Evolutionary conservation across 306 rosid genomes (phyloP).

Genomic region (cucumber (Cucumis sativus)): Cucumber_9930_V3 NC_026657.2:28685001-28685500

Average conservation of each 20-base stretch:
- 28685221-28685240: too few relatives aligned
- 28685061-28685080: not conserved
- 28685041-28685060: not conserved
- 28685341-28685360: not conserved
- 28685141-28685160: not conserved
- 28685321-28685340: not conserved
- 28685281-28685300: too few relatives aligned
- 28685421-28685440: not conserved
- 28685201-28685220: too few relatives aligned
- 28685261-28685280: too few relatives aligned
- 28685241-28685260: too few relatives aligned
- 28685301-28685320: too few relatives aligned
- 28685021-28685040: not conserved
- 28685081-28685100: not conserved
- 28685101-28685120: not conserved
- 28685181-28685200: too few relatives aligned
- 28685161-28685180: not conserved
- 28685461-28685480: not conserved
- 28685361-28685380: not conserved
- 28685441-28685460: not conserved
- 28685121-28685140: not conserved
- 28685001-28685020: not conserved
- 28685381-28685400: not conserved
- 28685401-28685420: not conserved
- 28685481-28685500: not conserved